A percentile compares a stretch with the other conserved stretches of the same genome.
These are phyloP conservation scores for Cardamine resedifolia DNA, from an alignment of 345 rosid genomes.

Conservation along the genomic window DNA sequence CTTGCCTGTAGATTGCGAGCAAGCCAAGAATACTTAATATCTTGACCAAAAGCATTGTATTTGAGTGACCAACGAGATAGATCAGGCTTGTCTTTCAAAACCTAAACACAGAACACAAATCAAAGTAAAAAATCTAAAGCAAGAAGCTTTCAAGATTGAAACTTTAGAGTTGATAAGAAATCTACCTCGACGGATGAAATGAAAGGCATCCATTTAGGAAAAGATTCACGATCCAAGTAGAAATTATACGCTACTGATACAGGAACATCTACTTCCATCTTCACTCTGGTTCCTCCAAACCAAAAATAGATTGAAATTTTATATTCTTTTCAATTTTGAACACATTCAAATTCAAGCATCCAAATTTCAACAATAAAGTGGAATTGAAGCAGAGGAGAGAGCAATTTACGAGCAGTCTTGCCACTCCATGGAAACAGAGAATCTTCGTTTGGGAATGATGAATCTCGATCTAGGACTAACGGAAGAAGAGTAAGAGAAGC, in stretches of 20 bases:
- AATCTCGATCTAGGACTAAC: slow-evolving; percentile 36
- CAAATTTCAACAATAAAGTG: not conserved
- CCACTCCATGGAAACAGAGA: slow-evolving; percentile 83
- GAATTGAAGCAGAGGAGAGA: not conserved
- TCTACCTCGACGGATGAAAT: slow-evolving; percentile 36
- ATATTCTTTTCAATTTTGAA: not conserved
- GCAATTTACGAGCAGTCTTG: slow-evolving; percentile 80
- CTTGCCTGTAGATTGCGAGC: slow-evolving; percentile 89
- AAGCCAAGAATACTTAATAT: slow-evolving; percentile 89
- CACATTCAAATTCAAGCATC: not conserved
- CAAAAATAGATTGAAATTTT: not conserved
- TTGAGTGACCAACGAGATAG: slow-evolving; percentile 83
- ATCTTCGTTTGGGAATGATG: slow-evolving; percentile 42
- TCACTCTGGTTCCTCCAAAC: slow-evolving; percentile 34
- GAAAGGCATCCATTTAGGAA: slow-evolving; percentile 46
- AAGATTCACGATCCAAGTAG: slow-evolving; percentile 42
- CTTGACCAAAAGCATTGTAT: slow-evolving; percentile 78
- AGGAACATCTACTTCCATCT: slow-evolving; percentile 43
- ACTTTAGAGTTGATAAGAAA: not conserved
- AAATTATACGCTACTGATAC: slow-evolving; percentile 37
- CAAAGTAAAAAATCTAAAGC: not conserved
- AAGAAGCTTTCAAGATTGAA: not conserved
- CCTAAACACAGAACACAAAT: slow-evolving; percentile 38
- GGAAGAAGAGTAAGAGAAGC: slow-evolving; percentile 31
- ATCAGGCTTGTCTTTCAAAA: slow-evolving; percentile 82